Base-by-base conservation (phyloP, 208 protist genomes). In the Acanthamoeba pearcei region DNA sequence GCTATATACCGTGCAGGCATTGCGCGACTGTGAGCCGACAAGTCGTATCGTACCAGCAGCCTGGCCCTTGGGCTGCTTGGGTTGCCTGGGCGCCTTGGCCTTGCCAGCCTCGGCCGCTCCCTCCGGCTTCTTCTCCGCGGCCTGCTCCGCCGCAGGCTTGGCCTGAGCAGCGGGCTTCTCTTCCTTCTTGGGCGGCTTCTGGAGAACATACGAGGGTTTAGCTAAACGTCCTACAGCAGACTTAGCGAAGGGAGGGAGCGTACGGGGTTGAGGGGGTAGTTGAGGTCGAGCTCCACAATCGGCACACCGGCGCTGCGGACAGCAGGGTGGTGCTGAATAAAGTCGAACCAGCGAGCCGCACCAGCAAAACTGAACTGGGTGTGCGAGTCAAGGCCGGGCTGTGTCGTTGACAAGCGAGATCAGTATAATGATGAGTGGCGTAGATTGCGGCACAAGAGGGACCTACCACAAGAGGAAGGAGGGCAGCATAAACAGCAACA, bases 151-250 rank as follows among this genome's bases (percentile, higher is more conserved):
- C 12, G 74, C 49, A 5, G 53, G 42, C 42, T 76, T 57, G 53
- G 29, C 66, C 85, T 91, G 17, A 22, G 42, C 55, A 24, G 32
- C 60, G 24, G 42, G 64, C 64, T 86, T 57, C 53, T 86, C 76
- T 19, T 72, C 74, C 93, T 95, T 95, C 93, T 91, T 91, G 62
- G 62, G 62, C 60, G 35, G 62, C 46, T 95, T 95, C 93, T 91
- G 29, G 5, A 24, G 32, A 76, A 57, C 74, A 10, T 6, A 46
- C 17, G 46, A 17, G 32, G 24, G 22, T 24, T 74, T 27, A 68
- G 27, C 17, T 42, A 72, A 42, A 42, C 38, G 38, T 42, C 55
- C n/a, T 5, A 64, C 17, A 89, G 27, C 9, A 89, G 19, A 57
- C 22, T 22, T 49, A 1, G 64, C 6, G 5, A 8, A 60, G 13